Conservation (phyloP, 495 filamentous ascomycete genomes). For the Melanomma pulvis-pyrius region DNA sequence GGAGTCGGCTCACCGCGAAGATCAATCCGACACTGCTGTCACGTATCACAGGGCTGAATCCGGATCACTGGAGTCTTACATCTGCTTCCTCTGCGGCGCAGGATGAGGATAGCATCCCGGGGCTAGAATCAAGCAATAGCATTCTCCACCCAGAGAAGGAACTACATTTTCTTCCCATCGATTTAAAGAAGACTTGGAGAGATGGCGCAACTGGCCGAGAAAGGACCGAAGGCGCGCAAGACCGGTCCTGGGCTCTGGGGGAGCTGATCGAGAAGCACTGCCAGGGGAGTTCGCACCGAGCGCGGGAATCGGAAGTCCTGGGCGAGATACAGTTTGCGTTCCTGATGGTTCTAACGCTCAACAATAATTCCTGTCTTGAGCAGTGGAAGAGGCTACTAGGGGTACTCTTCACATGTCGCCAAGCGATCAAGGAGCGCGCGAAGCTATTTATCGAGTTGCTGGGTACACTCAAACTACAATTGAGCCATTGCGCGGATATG, state of each 20-base stretch:
- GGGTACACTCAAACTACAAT: constrained; percentile 66
- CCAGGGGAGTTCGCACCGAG: constrained; percentile 4
- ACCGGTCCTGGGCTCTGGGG: constrained; percentile 70
- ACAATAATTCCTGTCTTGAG: constrained; percentile 82
- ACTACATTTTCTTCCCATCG: constrained; percentile 59
- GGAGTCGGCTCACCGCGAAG: constrained; percentile 52
- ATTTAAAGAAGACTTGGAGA: constrained; percentile 65
- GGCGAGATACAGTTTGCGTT: constrained; percentile 89
- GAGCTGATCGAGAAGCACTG: constrained; percentile 52
- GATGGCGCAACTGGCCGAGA: constrained; percentile 70
- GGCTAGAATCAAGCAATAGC: constrained; percentile 39
- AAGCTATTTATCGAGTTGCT: constrained; percentile 64
- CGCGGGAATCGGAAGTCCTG: constrained; percentile 56
- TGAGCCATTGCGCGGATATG: constrained; percentile 71
- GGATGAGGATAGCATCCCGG: constrained; percentile 50
- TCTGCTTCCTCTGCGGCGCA: constrained; percentile 51
- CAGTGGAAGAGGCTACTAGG: constrained; percentile 82
- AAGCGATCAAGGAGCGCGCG: constrained; percentile 59
- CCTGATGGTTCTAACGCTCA: constrained; percentile 75
- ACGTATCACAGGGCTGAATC: constrained; percentile 51
- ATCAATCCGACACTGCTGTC: constrained; percentile 53
- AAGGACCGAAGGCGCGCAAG: constrained; percentile 69
- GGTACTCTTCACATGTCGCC: constrained; percentile 69
- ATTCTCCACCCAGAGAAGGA: constrained; percentile 39
- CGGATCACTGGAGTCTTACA: constrained; percentile 56